Evolutionary conservation across 805 yeast genomes (phyloP), one percentile per base, ranked within the genome.

Genomic region (Metschnikowia koreensis): DNA sequence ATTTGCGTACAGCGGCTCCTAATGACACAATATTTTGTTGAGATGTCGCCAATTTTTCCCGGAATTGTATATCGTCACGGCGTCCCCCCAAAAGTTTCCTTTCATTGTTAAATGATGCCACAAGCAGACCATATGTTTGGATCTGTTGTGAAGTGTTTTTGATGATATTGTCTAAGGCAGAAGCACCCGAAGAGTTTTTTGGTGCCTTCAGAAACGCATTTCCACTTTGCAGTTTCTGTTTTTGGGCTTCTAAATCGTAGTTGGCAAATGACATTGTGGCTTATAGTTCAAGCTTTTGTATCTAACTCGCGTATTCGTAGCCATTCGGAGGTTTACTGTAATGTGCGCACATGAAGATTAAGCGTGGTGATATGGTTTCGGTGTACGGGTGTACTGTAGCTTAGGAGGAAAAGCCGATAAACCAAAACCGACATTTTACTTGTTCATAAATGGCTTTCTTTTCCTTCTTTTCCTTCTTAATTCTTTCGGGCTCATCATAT

Each of bases 241-340:
- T 69, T 55, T 80, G 83, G 1, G 83, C 79, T 60, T 80, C 83
- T 11, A 74, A 47, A 60, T 80, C 83, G 53, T 68, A 70, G 50
- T 78, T 77, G 39, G 83, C 83, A 69, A 80, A 80, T 12, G 84
- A 80, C 84, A 80, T 80, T 11, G 16, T 13, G 22, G n/a, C 12
- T 13, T 41, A 6, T 22, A 15, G n/a, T 7, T 7, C 15, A 31
- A n/a, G 11, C 15, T 44, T 16, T 44, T 26, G 29, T 26, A 10
- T 41, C 5, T 8, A 37, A 15, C 39, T n/a, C n/a, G 39, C 39
- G 13, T n/a, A 15, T n/a, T 15, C 17, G 5, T 13, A 15, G 9
- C n/a, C 13, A 27, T 4, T 12, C 9, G 26, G 41, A 15, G 28
- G 28, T 17, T 9, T 27, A 38, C 13, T 31, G 34, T 31, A 12